Base-by-base conservation (phyloP, 2,329 filamentous ascomycete genomes). In the Epichloe aotearoae region DNA sequence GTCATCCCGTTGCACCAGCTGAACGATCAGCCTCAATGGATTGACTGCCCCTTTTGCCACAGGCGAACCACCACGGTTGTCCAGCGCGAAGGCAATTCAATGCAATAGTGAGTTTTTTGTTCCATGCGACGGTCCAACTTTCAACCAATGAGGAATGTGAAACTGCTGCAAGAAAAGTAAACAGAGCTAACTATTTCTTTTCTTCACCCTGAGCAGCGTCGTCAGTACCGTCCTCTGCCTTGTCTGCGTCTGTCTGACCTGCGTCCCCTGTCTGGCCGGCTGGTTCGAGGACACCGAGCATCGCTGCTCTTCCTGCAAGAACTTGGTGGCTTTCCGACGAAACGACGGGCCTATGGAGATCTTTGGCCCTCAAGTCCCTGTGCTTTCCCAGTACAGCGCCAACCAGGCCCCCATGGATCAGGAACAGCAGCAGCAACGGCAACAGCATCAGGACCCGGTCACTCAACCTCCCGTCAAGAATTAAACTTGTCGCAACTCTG, bases 281-380 rank as follows among this genome's bases (percentile, higher is more conserved):
- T 66, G 63, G 64, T 66, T 62, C 49, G 63, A 66, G 53, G 56
- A 63, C 33, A 58, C 53, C 6, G 49, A 62, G 51, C 64, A 60
- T 54, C 58, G 50, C 43, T 67, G 64, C 58, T 54, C 55, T 8
- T 37, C 50, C 20, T 67, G 64, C 58, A 55, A 58, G 40, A 60
- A 61, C 46, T 56, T 58, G 52, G 58, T 67, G 4, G 64, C 64
- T 20, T 40, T 50, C 26, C 51, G 57, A 26, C 47, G 50, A 2
- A 52, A 60, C 39, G 56, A 58, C 17, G 57, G 57, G 0, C 47
- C 48, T 2, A 42, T 64, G 2, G 50, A 60, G 23, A 52, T 63
- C 12, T 54, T 56, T 30, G 58, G 51, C 0, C 61, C 62, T 20
- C 38, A 43, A 5, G 26, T 43, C 5, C 48, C 49, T 26, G 49